phyloP scores from a whole-genome alignment of 805 yeast species.

The Candida saitoana region DNA sequence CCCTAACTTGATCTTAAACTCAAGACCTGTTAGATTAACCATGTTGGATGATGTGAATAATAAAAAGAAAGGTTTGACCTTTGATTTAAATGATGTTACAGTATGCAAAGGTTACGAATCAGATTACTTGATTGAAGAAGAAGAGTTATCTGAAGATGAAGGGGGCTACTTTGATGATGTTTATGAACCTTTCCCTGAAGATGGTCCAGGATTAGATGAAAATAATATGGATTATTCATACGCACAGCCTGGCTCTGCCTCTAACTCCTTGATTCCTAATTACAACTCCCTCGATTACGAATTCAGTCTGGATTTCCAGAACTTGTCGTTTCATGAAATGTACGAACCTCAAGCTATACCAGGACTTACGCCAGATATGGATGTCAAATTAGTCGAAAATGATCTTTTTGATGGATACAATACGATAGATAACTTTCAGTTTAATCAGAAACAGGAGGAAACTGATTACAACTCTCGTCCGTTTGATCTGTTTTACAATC shows the following conservation, averaged over 20 bases:
- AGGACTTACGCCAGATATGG: neutral
- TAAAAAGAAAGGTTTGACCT: neutral
- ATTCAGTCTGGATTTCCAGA: neutral
- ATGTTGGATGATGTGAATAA: neutral
- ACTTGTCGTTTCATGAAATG: neutral
- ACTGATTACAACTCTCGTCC: neutral
- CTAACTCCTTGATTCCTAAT: no score
- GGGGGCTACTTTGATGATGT: constrained; percentile 42
- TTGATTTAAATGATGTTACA: neutral
- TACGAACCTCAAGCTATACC: neutral
- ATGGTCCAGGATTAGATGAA: constrained; percentile 5
- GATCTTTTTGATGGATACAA: neutral
- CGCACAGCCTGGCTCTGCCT: no score
- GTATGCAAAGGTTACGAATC: constrained; percentile 27
- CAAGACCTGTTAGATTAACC: constrained; percentile 5
- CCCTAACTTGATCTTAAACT: constrained; percentile 27
- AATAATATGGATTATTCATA: no score
- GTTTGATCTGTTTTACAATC: neutral
- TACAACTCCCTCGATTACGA: neutral
- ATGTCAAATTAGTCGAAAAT: neutral
- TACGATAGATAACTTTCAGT: neutral
- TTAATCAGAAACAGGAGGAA: neutral
- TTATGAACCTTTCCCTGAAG: constrained; percentile 35
- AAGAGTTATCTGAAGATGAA: constrained; percentile 20
- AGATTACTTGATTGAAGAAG: constrained; percentile 30